Base-by-base conservation (phyloP, 345 rosid genomes). In the Trapa bicornis region DNA sequence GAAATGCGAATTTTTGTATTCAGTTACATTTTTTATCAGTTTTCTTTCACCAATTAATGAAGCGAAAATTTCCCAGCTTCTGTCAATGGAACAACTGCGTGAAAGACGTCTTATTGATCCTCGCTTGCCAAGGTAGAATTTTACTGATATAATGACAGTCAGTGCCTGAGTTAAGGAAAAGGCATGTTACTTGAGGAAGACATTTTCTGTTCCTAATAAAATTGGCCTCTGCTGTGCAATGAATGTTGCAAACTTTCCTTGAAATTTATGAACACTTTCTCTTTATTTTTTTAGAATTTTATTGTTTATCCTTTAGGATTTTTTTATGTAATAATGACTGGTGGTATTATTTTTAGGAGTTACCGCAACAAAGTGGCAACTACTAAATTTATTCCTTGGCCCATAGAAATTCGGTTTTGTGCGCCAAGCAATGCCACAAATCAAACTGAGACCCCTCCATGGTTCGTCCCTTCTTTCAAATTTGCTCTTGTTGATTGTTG, bases 371-470 rank as follows among this genome's bases (percentile, higher is more conserved):
- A 83, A 80, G 89, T 85, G 67, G 96, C 96, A 38, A 69, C 89
- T 37, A 63, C 67, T 70, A 69, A 81, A 43, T 86, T 82, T 78
- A 75, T 84, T 53, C 97, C 97, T 42, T 94, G 96, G 97, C 99
- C 99, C 36, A 85, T 94, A 80, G 99, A 94, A 76, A 81, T 94
- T 77, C 81, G 93, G 73, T 89, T 94, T 79, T 94, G 99, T 77
- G 93, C 82, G 48, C 93, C 97, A 41, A 85, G 73, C 77, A 78
- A 72, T 67, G 69, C 68, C 39, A 89, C 96, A 47, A 86, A 80
- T 75, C 97, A 87, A 86, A 84, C 93, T 66, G 88, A 83, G 79
- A 74, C 91, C 73, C 90, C 92, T 66, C 95, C 97, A 47, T 85
- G 96, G 99, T 94, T 64, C 56, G 78, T 22, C 43, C 64, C 11